Conservation (phyloP, 2,329 filamentous ascomycete genomes). For the Monilinia fructigena region DNA sequence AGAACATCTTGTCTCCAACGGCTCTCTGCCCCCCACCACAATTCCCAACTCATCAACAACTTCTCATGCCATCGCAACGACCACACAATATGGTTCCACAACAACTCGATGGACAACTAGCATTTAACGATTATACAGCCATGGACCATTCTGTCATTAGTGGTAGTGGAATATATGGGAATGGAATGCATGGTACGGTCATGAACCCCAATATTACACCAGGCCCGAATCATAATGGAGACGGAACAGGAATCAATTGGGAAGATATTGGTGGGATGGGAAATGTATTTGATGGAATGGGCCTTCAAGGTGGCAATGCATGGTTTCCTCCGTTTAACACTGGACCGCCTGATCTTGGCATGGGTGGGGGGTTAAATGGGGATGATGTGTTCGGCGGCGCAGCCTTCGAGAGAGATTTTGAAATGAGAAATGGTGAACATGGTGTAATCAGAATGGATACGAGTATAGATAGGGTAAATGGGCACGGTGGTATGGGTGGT, state of each 20-base stretch:
- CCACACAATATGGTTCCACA: conserved; percentile 59
- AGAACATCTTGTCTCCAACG: conserved; percentile 37
- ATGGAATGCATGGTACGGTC: conserved; percentile 16
- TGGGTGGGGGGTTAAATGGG: conserved; percentile 43
- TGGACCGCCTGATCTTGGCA: conserved; percentile 64
- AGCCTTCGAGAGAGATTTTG: conserved; percentile 7
- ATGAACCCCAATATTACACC: conserved; percentile 7
- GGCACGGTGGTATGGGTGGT: background rate
- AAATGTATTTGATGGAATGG: conserved; percentile 4
- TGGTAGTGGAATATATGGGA: conserved; percentile 34
- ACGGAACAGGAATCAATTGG: conserved; percentile 24
- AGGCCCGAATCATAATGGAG: background rate
- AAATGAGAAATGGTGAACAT: conserved; percentile 1
- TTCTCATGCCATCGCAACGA: conserved; percentile 48
- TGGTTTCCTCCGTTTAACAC: conserved; percentile 96
- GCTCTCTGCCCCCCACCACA: conserved; percentile 38
- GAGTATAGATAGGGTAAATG: background rate
- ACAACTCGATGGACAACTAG: conserved; percentile 72
- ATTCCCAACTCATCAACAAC: conserved; percentile 47
- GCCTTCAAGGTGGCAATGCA: conserved; percentile 50
- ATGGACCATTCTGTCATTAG: conserved; percentile 43
- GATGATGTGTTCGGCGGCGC: conserved; percentile 32
- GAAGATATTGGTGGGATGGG: conserved; percentile 17
- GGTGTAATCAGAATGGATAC: conserved; percentile 7
- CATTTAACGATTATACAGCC: conserved; percentile 69